Percentiles rank a stretch among this genome's conserved stretches.
Evolutionary conservation across 768 basidiomycete genomes (phyloP).

Genomic region (Auricularia auricula-judae): DNA sequence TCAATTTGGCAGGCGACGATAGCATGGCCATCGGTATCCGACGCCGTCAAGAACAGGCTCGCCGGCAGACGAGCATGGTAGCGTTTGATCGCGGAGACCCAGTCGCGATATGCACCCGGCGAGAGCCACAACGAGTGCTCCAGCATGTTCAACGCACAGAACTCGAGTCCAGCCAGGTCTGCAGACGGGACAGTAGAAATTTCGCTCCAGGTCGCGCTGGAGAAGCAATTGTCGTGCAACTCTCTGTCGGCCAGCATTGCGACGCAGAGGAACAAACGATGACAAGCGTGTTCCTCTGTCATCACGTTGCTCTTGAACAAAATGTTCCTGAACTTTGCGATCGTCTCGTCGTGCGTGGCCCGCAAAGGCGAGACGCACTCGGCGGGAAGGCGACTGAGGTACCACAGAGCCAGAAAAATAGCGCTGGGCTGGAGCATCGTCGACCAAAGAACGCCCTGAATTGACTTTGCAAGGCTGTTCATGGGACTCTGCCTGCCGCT

Average conservation of each 20-base stretch:
- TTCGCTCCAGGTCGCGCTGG: background rate
- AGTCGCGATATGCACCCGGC: background rate
- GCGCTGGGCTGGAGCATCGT: slow-evolving; percentile 76
- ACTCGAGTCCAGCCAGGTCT: background rate
- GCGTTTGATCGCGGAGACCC: background rate
- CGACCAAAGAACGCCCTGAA: slow-evolving; percentile 65
- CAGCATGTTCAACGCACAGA: background rate
- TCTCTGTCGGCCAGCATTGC: background rate
- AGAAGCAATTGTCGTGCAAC: slow-evolving; percentile 1
- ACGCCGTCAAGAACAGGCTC: background rate
- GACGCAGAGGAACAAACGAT: background rate
- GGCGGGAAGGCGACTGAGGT: slow-evolving; percentile 66
- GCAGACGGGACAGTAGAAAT: background rate
- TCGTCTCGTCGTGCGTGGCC: slow-evolving; percentile 20
- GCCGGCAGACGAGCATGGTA: background rate
- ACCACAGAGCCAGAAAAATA: slow-evolving; percentile 69
- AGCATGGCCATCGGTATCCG: background rate
- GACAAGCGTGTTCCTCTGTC: background rate
- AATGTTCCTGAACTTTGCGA: background rate
- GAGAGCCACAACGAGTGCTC: background rate
- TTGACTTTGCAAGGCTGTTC: slow-evolving; percentile 41
- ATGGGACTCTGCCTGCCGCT: slow-evolving; percentile 38
- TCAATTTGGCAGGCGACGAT: background rate
- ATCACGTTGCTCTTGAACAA: background rate
- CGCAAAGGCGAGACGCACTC: slow-evolving; percentile 27